A percentile compares a stretch with the other conserved stretches of the same genome.
Conservation (phyloP, 2,329 filamentous ascomycete species). For the Trichoderma sp. region DNA sequence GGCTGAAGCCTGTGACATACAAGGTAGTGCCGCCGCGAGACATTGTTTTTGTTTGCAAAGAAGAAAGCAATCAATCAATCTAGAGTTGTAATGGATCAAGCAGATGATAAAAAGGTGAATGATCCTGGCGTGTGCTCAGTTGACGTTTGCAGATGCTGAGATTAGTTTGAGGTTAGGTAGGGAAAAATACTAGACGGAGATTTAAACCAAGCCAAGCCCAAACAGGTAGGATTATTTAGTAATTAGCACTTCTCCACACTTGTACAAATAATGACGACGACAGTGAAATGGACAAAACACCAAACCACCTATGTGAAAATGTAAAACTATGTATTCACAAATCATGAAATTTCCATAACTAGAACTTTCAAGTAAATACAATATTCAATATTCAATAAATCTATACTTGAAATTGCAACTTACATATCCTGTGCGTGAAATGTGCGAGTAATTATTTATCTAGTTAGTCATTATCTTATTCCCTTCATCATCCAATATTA, state of each 20-base stretch:
- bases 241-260: not conserved
- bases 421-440: not conserved
- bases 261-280: not conserved
- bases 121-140: not conserved
- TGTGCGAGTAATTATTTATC: not conserved
- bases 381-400: not conserved
- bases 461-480: not conserved
- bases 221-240: not conserved
- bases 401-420: not conserved
- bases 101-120: not conserved
- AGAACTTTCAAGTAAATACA: not conserved
- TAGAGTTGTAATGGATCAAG: not conserved
- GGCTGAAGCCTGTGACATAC: slow-evolving; percentile 98
- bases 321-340: too few species aligned
- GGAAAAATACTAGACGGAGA: not conserved
- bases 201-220: not conserved
- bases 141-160: not conserved
- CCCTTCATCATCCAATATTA: not conserved
- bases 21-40: slow-evolving; percentile 92
- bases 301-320: not conserved
- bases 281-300: not conserved
- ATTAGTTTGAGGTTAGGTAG: not conserved
- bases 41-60: slow-evolving; percentile 53
- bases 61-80: not conserved
- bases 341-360: not conserved